Conservation (phyloP, 1,139 yeast genomes). For the Geotrichum citri-aurantii region DNA sequence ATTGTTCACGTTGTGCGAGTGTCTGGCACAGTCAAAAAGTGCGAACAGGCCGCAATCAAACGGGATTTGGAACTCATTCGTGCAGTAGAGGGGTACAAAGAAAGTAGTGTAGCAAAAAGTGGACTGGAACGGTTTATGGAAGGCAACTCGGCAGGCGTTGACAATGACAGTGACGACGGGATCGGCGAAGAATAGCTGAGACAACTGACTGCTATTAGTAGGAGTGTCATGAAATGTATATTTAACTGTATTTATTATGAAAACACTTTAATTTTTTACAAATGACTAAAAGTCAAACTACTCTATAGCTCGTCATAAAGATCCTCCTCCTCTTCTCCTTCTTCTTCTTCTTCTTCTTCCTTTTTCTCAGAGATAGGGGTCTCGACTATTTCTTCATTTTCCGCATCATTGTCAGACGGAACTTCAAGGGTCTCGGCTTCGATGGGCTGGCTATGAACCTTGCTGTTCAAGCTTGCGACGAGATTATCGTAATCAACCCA, state of each 20-base stretch:
- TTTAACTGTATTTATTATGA: not conserved
- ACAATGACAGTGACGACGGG: not conserved
- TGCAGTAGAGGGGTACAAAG: not conserved
- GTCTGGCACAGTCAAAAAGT: slow-evolving; percentile 84
- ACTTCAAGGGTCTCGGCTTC: slow-evolving; percentile 21
- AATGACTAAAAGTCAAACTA: not conserved
- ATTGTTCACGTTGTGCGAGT: slow-evolving; percentile 61
- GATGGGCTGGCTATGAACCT: slow-evolving; percentile 4
- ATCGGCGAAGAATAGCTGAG: not conserved
- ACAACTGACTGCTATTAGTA: not conserved
- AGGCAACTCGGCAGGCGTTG: not conserved
- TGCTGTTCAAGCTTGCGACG: slow-evolving; percentile 36
- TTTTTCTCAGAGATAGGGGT: not conserved
- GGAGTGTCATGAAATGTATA: not conserved
- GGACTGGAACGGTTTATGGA: not conserved
- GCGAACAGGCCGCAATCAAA: slow-evolving; percentile 54
- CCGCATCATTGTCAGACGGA: slow-evolving; percentile 16
- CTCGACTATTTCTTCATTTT: slow-evolving; percentile 17
- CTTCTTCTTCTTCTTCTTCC: slow-evolving; percentile 7
- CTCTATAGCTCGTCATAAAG: slow-evolving; percentile 7
- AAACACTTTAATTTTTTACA: not conserved
- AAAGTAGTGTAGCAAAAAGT: not conserved
- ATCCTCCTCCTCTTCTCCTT: slow-evolving; percentile 3
- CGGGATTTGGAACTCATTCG: not conserved
- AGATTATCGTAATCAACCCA: slow-evolving; percentile 63